Base-by-base conservation (phyloP, 2,329 filamentous ascomycete genomes). In the Thermomyces lanuginosus region DNA sequence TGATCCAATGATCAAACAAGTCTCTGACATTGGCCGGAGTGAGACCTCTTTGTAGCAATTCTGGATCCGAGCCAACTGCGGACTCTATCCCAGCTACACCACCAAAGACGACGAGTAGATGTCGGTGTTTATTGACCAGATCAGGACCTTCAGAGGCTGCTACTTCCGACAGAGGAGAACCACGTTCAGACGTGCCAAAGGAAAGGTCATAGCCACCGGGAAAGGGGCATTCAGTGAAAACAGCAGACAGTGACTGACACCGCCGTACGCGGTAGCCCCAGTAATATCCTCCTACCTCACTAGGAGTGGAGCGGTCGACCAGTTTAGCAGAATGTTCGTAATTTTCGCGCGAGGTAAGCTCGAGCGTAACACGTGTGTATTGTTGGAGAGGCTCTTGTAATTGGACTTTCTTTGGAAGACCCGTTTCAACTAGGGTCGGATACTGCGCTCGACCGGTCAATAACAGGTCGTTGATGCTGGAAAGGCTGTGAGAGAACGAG, bases 1-100 rank as follows among this genome's bases (percentile, higher is more conserved):
- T 80, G 10, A 91, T 63, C 80, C 80, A 91, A 39, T 74, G 64
- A 50, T 92, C 82, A 46, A 92, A 92, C 26, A 86, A 48, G 37
- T 80, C 70, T 37, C 62, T 67, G 5, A 73, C 74, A 34, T 69
- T 72, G 13, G 61, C 60, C 17, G 72, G 71, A 4, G 62, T 59
- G 8, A 86, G 67, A 0, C 71, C 75, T 47, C 72, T 72, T 22
- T 58, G 60, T 25, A 56, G 57, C 17, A 76, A 51, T 33, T 69
- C 66, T 1, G 52, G 49, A 40, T 79, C 71, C 12, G 66, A 68
- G 31, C 64, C 63, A 2, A 80, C 69, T 0, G 80, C 80, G 28
- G 69, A 74, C 46, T 91, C 82, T 8, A 92, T 58, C 1, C 82
- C 81, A 16, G 76, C 69, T 0, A 83, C 76, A 0, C 82, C 81